Conservation (phyloP, 192 early-diverging fungal genomes). For the Phycomyces nitens region DNA sequence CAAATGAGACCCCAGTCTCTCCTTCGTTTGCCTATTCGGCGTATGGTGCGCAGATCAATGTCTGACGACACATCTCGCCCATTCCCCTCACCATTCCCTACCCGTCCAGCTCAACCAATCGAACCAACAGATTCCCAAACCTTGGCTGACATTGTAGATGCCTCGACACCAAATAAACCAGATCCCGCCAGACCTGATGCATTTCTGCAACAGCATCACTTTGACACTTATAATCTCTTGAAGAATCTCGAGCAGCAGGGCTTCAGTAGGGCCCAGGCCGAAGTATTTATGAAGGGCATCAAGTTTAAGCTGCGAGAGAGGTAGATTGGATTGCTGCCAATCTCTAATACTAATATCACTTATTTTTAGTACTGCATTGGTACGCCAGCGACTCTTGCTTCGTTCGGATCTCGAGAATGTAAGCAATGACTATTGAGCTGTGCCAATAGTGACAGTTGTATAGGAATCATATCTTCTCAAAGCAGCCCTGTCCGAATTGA, state of each 20-base stretch:
- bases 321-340: conserved; percentile 5
- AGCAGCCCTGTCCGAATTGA: conserved; percentile 77
- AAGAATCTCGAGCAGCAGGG: conserved; percentile 59
- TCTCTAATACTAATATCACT: not conserved
- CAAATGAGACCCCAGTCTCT: not conserved
- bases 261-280: conserved; percentile 68
- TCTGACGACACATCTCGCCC: conserved; percentile 10
- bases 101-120: conserved; percentile 16
- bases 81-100: conserved; percentile 24
- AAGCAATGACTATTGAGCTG: not conserved
- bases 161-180: conserved; percentile 4
- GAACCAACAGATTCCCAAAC: not conserved
- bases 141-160: conserved; percentile 11
- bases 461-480: conserved; percentile 77
- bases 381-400: conserved; percentile 33
- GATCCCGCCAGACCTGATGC: conserved; percentile 3
- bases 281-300: conserved; percentile 71
- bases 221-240: conserved; percentile 79
- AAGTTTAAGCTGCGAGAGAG: conserved; percentile 66
- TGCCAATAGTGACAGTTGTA: not conserved
- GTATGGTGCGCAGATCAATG: not conserved
- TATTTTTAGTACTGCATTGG: conserved; percentile 37
- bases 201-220: conserved; percentile 48
- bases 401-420: conserved; percentile 79
- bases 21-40: not conserved